These are phyloP conservation scores for Chrysanthemum lavandulifolium DNA, from an alignment of 129 eudicot genomes.

Conservation along the genomic window DNA sequence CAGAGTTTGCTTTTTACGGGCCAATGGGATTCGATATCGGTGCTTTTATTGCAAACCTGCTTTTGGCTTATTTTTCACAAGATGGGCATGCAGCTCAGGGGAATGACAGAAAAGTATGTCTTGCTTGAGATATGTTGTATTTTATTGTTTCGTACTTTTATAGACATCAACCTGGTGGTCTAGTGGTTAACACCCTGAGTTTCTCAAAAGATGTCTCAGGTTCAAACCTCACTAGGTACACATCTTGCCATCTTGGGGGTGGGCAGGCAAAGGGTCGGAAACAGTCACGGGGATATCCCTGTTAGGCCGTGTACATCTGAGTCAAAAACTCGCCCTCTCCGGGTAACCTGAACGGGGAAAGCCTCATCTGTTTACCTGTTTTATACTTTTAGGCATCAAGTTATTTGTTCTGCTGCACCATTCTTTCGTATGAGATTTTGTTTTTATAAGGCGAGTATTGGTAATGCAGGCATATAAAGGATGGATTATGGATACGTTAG, in stretches of 20 bases:
- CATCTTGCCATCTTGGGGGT: too few species aligned
- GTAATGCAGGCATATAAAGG: slow-evolving; percentile 57
- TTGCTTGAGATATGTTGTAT: background rate
- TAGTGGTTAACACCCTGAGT: too few species aligned
- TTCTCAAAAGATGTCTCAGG: too few species aligned
- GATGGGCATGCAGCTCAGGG: slow-evolving; percentile 69
- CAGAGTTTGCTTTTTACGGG: slow-evolving; percentile 91
- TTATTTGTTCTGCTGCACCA: background rate
- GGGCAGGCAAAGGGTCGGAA: too few species aligned
- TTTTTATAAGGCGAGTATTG: slow-evolving; percentile 5
- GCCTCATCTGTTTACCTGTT: too few species aligned
- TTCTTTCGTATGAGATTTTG: background rate
- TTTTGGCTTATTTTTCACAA: slow-evolving; percentile 83
- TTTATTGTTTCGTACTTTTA: background rate
- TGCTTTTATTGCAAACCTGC: slow-evolving; percentile 84
- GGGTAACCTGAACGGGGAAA: too few species aligned
- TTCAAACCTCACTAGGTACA: too few species aligned
- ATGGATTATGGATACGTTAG: slow-evolving; percentile 69
- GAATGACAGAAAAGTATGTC: slow-evolving; percentile 61
- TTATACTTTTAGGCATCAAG: background rate
- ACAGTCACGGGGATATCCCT: too few species aligned
- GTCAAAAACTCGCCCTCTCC: too few species aligned
- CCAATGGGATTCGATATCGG: slow-evolving; percentile 97
- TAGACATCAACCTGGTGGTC: too few species aligned
- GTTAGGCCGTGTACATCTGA: too few species aligned